phyloP scores from a whole-genome alignment of 2,329 filamentous ascomycete genomes.

The Colletotrichum melonis region DNA sequence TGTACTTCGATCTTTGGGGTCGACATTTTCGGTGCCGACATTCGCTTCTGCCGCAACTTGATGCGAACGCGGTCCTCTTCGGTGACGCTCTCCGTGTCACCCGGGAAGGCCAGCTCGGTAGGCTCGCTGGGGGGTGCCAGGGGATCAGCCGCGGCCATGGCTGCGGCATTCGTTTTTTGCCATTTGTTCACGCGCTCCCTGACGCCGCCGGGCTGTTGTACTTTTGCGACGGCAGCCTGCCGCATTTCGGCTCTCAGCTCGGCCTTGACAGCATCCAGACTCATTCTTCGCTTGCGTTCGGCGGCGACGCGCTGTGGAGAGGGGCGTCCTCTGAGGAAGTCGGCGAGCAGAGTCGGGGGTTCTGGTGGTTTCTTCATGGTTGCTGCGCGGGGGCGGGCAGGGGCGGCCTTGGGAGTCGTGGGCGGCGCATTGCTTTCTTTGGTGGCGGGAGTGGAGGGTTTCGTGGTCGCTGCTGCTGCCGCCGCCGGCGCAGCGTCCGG shows the following conservation, averaged over 20 bases:
- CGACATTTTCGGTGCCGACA: conserved; percentile 50
- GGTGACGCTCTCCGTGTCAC: conserved; percentile 70
- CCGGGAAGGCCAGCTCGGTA: conserved; percentile 69
- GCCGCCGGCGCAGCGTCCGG: conserved; percentile 10
- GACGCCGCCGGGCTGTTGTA: conserved; percentile 75
- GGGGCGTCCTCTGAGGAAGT: conserved; percentile 69
- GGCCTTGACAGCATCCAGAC: conserved; percentile 67
- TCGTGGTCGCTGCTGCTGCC: not conserved
- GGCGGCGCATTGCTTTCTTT: conserved; percentile 16
- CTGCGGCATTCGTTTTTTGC: conserved; percentile 82
- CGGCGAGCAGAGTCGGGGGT: conserved; percentile 61
- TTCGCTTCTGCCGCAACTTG: conserved; percentile 60
- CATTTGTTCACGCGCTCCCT: conserved; percentile 84
- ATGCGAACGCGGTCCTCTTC: conserved; percentile 71
- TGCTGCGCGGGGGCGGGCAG: conserved; percentile 50
- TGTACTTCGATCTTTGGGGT: conserved; percentile 45
- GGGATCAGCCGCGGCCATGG: conserved; percentile 64
- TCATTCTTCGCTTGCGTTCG: conserved; percentile 60
- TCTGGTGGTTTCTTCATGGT: conserved; percentile 54
- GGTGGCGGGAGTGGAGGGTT: conserved; percentile 17
- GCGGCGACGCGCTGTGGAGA: conserved; percentile 66
- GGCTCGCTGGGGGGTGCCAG: conserved; percentile 67
- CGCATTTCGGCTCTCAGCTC: conserved; percentile 65
- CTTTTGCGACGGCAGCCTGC: conserved; percentile 66
- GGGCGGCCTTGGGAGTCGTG: conserved; percentile 55